phyloP scores from a whole-genome alignment of 2,329 filamentous ascomycete genomes.

The Hymenoscyphus occultus region DNA sequence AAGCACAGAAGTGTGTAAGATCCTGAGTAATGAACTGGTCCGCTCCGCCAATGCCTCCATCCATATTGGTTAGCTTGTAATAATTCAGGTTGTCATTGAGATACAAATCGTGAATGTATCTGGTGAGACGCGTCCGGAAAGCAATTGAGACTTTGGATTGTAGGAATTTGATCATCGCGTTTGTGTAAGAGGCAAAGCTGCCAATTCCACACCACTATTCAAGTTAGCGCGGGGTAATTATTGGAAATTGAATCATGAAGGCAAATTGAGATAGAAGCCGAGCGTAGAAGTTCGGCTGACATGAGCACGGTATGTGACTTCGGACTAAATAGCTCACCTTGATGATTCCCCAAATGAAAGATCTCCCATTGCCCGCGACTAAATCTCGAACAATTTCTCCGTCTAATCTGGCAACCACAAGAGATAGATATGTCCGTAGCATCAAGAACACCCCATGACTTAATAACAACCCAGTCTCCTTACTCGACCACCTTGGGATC shows the following conservation, averaged over 20 bases:
- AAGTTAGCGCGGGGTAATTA: slow-evolving; percentile 17
- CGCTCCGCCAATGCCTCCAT: slow-evolving; percentile 86
- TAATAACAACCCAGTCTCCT: slow-evolving; percentile 85
- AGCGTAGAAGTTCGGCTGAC: neutral
- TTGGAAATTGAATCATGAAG: neutral
- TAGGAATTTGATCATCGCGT: slow-evolving; percentile 98
- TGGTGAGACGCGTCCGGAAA: slow-evolving; percentile 88
- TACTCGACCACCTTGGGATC: slow-evolving; percentile 92
- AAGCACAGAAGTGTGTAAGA: slow-evolving; percentile 89
- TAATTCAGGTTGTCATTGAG: slow-evolving; percentile 93
- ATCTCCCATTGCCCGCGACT: slow-evolving; percentile 88
- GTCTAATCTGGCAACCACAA: slow-evolving; percentile 88
- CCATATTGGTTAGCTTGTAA: slow-evolving; percentile 90
- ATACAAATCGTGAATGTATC: slow-evolving; percentile 97
- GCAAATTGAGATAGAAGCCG: neutral
- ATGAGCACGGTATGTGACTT: neutral
- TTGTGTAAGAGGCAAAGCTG: slow-evolving; percentile 91
- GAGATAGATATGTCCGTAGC: slow-evolving; percentile 87
- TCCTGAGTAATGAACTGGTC: slow-evolving; percentile 99
- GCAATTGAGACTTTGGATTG: slow-evolving; percentile 98
- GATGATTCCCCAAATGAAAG: slow-evolving; percentile 81
- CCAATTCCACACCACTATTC: slow-evolving; percentile 84
- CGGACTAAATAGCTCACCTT: slow-evolving; percentile 52
- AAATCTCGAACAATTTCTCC: slow-evolving; percentile 95
- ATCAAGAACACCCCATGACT: slow-evolving; percentile 89